Evolutionary conservation across 2,329 filamentous ascomycete species (phyloP).

Genomic region (Fusarium burgessii): DNA sequence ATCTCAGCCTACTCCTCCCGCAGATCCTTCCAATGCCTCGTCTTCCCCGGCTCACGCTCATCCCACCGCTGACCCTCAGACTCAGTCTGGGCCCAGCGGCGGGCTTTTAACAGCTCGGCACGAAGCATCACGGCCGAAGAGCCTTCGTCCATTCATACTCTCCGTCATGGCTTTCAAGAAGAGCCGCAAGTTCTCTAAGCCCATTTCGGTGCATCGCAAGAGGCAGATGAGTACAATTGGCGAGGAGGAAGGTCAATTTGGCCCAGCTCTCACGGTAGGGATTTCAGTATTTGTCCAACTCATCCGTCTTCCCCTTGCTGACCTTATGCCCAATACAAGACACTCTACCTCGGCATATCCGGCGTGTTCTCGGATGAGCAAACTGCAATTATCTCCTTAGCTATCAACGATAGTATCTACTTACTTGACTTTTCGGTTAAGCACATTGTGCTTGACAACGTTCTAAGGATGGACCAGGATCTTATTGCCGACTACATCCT

Average conservation of each 20-base stretch:
- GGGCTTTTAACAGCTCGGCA: too few species aligned
- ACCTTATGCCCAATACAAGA: conserved; percentile 51
- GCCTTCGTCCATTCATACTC: neutral
- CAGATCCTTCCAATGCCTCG: too few species aligned
- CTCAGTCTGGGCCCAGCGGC: too few species aligned
- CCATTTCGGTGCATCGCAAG: conserved; percentile 58
- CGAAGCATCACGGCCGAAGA: too few species aligned
- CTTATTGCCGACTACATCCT: too few species aligned
- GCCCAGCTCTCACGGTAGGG: conserved; percentile 60
- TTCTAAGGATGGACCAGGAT: conserved; percentile 66
- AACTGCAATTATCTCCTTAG: conserved; percentile 71
- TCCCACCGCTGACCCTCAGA: too few species aligned
- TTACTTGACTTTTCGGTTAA: conserved; percentile 77
- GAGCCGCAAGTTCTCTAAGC: conserved; percentile 56
- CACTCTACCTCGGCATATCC: conserved; percentile 72
- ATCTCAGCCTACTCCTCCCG: too few species aligned
- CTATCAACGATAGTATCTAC: conserved; percentile 79
- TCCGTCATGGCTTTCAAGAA: conserved; percentile 38
- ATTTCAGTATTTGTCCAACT: too few species aligned
- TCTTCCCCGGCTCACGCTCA: too few species aligned
- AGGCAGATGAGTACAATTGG: conserved; percentile 58
- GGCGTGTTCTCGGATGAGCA: conserved; percentile 62
- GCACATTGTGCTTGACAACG: conserved; percentile 67
- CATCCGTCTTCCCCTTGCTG: neutral
- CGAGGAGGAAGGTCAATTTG: conserved; percentile 57